Percentiles rank a stretch among this genome's conserved stretches.
Evolutionary conservation across 1,284 basidiomycete species (phyloP).

Genomic region (Agroathelia rolfsii): DNA sequence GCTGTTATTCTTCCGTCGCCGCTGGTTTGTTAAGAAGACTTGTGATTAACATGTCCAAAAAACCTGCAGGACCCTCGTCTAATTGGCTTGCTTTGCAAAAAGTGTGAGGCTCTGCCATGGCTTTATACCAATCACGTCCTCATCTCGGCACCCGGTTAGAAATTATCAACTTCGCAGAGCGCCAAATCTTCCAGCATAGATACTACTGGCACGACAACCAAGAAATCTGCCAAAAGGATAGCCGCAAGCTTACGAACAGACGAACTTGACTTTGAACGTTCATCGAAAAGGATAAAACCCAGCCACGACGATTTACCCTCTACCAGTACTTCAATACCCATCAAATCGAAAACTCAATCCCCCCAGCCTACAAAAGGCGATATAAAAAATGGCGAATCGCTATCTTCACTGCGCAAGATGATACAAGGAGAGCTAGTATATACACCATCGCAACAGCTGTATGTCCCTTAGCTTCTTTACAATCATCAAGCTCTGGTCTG

Average conservation of each 20-base stretch:
- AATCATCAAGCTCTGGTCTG: conserved; percentile 1
- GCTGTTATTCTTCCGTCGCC: too few species aligned
- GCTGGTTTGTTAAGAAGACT: too few species aligned
- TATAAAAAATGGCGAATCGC: conserved; percentile 37
- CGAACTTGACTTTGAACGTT: too few species aligned
- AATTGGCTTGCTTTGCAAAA: conserved; percentile 44
- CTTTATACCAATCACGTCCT: conserved; percentile 1
- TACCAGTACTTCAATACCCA: not conserved
- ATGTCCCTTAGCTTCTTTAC: conserved; percentile 17
- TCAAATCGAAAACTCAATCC: not conserved
- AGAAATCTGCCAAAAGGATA: too few species aligned
- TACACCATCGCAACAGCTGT: conserved; percentile 35
- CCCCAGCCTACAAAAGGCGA: conserved; percentile 7
- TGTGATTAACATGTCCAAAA: too few species aligned
- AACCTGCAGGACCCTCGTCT: conserved; percentile 30
- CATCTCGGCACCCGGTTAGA: conserved; percentile 2
- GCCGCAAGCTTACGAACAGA: too few species aligned
- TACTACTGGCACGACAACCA: too few species aligned
- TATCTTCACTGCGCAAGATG: conserved; percentile 38
- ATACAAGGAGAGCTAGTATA: conserved; percentile 36
- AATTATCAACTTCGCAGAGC: not conserved
- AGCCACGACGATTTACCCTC: conserved; percentile 2
- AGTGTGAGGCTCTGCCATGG: conserved; percentile 19
- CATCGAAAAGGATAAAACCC: too few species aligned
- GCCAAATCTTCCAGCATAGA: conserved; percentile 1